Conservation (phyloP, 345 rosid species). For the Gossypium stocksii region DNA sequence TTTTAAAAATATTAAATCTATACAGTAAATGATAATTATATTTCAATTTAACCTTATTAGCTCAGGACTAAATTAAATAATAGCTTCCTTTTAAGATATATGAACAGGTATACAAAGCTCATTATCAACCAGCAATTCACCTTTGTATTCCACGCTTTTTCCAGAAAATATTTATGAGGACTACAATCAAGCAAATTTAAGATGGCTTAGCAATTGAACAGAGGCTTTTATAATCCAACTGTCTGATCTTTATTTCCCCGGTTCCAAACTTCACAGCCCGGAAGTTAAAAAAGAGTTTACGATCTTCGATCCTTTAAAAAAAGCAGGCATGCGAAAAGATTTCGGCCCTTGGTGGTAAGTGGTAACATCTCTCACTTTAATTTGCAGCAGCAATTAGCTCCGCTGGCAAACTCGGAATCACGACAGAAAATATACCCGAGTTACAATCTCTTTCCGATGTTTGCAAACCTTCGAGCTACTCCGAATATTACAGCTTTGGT, state of each 20-base stretch:
- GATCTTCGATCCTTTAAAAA: not conserved
- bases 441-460: conserved; percentile 72
- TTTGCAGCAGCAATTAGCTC: not conserved
- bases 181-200: not conserved
- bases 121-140: no score
- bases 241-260: conserved; percentile 2
- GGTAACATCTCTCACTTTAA: not conserved
- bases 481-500: conserved; percentile 90
- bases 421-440: not conserved
- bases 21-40: no score
- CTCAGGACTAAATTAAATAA: no score
- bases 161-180: not conserved
- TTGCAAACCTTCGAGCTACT: conserved; percentile 81
- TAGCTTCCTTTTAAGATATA: no score
- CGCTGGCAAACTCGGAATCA: conserved; percentile 10
- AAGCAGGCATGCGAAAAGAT: conserved; percentile 13
- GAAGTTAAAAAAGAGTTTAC: not conserved
- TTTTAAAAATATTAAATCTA: no score
- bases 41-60: no score
- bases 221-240: conserved; percentile 7
- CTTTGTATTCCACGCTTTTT: no score
- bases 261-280: not conserved
- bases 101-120: no score
- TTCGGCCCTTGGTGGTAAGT: not conserved
- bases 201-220: not conserved